Conservation (phyloP, 176 grass and related monocot species). For the Tillandsia leiboldiana region DNA sequence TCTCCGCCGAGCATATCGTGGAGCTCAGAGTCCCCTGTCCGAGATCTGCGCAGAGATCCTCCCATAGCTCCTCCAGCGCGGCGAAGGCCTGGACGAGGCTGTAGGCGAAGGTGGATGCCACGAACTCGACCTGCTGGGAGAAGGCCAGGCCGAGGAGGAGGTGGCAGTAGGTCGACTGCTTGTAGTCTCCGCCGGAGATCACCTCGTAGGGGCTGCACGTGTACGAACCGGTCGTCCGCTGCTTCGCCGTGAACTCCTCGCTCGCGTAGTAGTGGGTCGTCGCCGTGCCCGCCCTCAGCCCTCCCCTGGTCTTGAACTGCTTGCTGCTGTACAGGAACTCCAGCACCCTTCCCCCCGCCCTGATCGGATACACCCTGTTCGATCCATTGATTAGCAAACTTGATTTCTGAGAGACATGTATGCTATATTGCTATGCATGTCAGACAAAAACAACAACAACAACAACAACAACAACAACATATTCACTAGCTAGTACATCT, state of each 20-base stretch:
- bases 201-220: slow-evolving; percentile 21
- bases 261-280: slow-evolving; percentile 26
- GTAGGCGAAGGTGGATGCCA: slow-evolving; percentile 27
- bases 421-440: neutral
- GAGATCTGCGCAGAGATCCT: slow-evolving; percentile 21
- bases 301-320: slow-evolving; percentile 17
- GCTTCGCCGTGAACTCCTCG: slow-evolving; percentile 22
- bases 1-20: neutral
- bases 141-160: slow-evolving; percentile 24
- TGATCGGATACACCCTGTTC: slow-evolving; percentile 12
- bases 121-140: slow-evolving; percentile 9
- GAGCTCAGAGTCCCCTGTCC: slow-evolving; percentile 6
- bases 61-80: slow-evolving; percentile 13
- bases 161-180: slow-evolving; percentile 26
- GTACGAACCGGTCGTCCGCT: slow-evolving; percentile 13
- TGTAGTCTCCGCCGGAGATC: slow-evolving; percentile 18
- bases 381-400: too few species aligned
- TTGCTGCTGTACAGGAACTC: slow-evolving; percentile 32
- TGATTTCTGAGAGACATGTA: neutral
- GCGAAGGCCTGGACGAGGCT: slow-evolving; percentile 20
- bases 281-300: slow-evolving; percentile 5
- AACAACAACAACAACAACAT: neutral
- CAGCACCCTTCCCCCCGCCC: slow-evolving; percentile 10
- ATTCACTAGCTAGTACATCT: too few species aligned
- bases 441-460: too few species aligned